These are phyloP conservation scores for Liriodendron chinense DNA, from an alignment of 164 flowering plant genomes.

Conservation along the genomic window DNA sequence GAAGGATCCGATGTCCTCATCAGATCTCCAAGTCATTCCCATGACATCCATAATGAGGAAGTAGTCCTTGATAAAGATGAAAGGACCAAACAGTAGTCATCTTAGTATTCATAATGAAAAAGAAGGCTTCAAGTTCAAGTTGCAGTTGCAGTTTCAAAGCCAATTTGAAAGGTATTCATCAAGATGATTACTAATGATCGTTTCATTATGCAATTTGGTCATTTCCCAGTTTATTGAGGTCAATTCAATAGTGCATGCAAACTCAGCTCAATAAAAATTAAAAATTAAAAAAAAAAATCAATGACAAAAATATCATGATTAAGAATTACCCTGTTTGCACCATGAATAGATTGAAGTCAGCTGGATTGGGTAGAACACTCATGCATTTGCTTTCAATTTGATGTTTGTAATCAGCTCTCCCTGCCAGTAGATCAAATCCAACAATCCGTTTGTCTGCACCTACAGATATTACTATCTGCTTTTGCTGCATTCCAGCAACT, in stretches of 20 bases:
- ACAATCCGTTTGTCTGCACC: constrained; percentile 86
- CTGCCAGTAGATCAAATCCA: constrained; percentile 62
- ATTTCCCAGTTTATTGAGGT: background rate
- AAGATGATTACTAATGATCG: background rate
- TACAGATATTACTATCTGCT: constrained; percentile 66
- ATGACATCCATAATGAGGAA: background rate
- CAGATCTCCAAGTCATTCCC: too few species aligned
- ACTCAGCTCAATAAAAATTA: background rate
- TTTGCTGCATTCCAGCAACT: constrained; percentile 81
- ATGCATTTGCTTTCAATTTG: constrained; percentile 92
- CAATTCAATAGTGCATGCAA: too few species aligned
- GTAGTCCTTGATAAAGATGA: background rate
- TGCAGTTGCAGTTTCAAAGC: background rate
- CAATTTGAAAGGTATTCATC: background rate
- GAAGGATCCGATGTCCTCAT: too few species aligned
- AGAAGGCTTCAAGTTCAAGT: background rate
- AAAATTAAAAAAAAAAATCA: background rate
- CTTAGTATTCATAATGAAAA: background rate
- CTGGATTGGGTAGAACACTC: constrained; percentile 85
- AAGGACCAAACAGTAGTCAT: background rate
- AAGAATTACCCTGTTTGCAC: constrained; percentile 78
- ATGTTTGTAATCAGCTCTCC: constrained; percentile 66
- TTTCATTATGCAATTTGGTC: background rate
- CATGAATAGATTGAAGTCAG: constrained; percentile 91
- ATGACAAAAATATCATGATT: background rate